phyloP scores from a whole-genome alignment of 2,329 filamentous ascomycete species.

The Fusarium sp. region DNA sequence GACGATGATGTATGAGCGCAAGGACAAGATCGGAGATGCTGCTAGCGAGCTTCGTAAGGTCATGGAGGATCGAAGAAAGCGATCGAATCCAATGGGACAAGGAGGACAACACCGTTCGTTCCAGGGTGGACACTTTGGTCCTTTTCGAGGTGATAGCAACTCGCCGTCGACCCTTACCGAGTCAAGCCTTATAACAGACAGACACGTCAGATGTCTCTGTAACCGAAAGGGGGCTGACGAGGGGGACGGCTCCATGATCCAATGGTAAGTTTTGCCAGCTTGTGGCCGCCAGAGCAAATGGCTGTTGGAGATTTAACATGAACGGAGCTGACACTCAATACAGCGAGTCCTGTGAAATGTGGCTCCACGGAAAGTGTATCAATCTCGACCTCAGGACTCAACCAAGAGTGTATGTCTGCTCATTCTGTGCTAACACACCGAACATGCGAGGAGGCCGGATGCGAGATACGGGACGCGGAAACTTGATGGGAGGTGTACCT shows the following conservation, averaged over 20 bases:
- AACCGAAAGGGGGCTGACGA: constrained; percentile 55
- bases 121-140: constrained; percentile 44
- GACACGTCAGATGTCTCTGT: constrained; percentile 67
- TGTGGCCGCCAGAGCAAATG: neutral
- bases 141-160: constrained; percentile 52
- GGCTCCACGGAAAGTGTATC: constrained; percentile 71
- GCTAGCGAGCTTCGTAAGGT: constrained; percentile 69
- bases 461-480: constrained; percentile 54
- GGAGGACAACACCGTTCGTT: constrained; percentile 50
- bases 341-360: constrained; percentile 73
- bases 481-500: constrained; percentile 35
- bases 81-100: constrained; percentile 46
- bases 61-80: constrained; percentile 61
- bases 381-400: constrained; percentile 66
- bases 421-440: constrained; percentile 70
- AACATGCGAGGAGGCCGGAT: constrained; percentile 61
- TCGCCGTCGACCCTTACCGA: constrained; percentile 65
- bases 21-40: constrained; percentile 62
- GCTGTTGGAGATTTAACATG: neutral
- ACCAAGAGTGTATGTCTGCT: constrained; percentile 70
- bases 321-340: constrained; percentile 25
- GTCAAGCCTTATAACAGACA: constrained; percentile 54
- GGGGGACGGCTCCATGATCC: constrained; percentile 67
- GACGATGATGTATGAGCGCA: constrained; percentile 62
- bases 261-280: constrained; percentile 61